phyloP scores from a whole-genome alignment of 192 early-diverging fungal genomes.

The Coemansia sp. region DNA sequence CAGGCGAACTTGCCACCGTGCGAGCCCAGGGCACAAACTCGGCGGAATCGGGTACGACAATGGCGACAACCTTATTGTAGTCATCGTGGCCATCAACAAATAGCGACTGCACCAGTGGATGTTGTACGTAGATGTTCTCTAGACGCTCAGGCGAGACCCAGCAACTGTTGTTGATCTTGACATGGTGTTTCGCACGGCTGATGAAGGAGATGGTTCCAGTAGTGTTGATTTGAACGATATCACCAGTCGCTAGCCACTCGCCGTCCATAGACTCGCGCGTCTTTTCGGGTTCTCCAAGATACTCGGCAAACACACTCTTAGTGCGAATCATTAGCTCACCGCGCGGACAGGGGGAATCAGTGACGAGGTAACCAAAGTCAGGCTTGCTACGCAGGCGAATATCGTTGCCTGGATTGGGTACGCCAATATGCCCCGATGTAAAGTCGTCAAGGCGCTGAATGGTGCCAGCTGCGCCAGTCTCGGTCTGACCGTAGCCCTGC shows the following conservation, averaged over 20 bases:
- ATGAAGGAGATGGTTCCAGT: constrained; percentile 67
- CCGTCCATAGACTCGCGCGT: constrained; percentile 68
- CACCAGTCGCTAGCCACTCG: constrained; percentile 82
- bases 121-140: constrained; percentile 68
- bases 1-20: constrained; percentile 19
- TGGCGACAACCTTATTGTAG: constrained; percentile 73
- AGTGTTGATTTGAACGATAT: constrained; percentile 69
- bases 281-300: constrained; percentile 74
- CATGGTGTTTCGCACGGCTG: constrained; percentile 73
- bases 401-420: constrained; percentile 64
- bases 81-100: constrained; percentile 86
- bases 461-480: constrained; percentile 57
- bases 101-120: constrained; percentile 73
- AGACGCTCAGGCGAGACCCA: constrained; percentile 90
- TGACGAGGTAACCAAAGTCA: constrained; percentile 75
- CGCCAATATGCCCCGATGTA: constrained; percentile 67
- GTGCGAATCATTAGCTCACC: constrained; percentile 86
- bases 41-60: constrained; percentile 79
- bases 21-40: constrained; percentile 66
- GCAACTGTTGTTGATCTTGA: constrained; percentile 78
- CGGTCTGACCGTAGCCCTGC: constrained; percentile 88
- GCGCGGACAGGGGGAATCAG: constrained; percentile 71
- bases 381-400: constrained; percentile 83
- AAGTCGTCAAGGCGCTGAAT: constrained; percentile 56
- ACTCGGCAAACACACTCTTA: constrained; percentile 68